Conservation (phyloP, 345 rosid genomes). For the Erucastrum elatum region DNA sequence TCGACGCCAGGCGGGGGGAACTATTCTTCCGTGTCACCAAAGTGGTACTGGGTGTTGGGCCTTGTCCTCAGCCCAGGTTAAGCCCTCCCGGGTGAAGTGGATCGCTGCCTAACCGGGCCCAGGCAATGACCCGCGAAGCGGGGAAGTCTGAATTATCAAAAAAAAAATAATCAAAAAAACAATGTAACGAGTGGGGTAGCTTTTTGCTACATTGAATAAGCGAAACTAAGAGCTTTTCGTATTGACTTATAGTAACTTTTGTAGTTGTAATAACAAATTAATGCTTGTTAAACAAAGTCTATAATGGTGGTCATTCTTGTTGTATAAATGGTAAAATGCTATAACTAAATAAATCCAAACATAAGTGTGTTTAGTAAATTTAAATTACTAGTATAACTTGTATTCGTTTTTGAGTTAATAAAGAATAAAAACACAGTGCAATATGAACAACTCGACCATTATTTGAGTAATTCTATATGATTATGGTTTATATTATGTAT, state of each 20-base stretch:
- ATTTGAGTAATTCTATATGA: neutral
- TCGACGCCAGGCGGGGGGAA: no score
- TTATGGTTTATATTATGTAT: conserved; percentile 14
- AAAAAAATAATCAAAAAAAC: no score
- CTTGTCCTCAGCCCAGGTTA: no score
- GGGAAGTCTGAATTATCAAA: no score
- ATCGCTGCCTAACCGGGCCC: no score
- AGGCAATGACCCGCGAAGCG: no score
- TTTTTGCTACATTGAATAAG: neutral
- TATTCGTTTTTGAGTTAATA: neutral
- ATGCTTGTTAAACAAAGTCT: neutral
- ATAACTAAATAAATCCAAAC: neutral
- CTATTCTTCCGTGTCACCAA: no score
- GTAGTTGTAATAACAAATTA: neutral
- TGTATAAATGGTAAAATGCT: neutral
- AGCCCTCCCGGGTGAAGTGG: no score
- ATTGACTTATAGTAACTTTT: neutral
- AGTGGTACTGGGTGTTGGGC: no score
- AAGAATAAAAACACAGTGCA: neutral
- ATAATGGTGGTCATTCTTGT: neutral
- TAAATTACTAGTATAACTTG: neutral
- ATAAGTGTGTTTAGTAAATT: neutral
- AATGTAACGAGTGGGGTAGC: neutral
- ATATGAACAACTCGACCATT: neutral
- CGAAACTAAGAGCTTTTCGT: neutral